These are phyloP conservation scores for Wickerhamomyces strasburgensis DNA, from an alignment of 805 yeast species.

Conservation along the genomic window DNA sequence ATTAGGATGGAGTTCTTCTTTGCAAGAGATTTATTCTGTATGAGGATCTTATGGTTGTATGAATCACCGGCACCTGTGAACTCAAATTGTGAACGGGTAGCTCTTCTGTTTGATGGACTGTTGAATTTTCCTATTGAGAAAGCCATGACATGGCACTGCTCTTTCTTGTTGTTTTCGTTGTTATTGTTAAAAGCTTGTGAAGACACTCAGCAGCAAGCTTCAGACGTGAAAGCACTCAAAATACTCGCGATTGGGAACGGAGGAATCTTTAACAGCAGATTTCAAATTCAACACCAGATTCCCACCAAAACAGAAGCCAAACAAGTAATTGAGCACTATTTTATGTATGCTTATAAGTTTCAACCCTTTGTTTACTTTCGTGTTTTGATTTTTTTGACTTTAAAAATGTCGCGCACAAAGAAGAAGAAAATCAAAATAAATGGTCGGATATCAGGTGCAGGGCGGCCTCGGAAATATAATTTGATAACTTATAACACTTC, in stretches of 20 bases:
- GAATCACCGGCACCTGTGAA: constrained; percentile 5
- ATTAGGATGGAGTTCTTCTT: constrained; percentile 50
- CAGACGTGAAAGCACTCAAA: not conserved
- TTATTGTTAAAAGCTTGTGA: not conserved
- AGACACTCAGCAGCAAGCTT: not conserved
- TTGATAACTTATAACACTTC: no score
- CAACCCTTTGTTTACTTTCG: not conserved
- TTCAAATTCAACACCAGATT: no score
- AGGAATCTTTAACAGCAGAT: no score
- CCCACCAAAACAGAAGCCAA: no score
- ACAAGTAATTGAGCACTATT: no score
- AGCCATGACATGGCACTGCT: constrained; percentile 22
- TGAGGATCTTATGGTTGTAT: constrained; percentile 24
- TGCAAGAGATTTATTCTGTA: constrained; percentile 52
- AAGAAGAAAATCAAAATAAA: not conserved
- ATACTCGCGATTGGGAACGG: not conserved
- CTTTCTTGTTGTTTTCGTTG: not conserved
- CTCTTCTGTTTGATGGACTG: constrained; percentile 12
- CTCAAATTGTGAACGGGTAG: not conserved
- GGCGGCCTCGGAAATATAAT: not conserved
- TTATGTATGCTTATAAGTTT: no score
- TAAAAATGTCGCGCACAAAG: not conserved
- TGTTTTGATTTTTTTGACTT: not conserved
- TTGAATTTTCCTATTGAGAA: constrained; percentile 18
- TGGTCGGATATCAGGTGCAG: not conserved